Evolutionary conservation across 2,329 filamentous ascomycete species (phyloP), one percentile per base, ranked within the genome.

Genomic region (Pestalotiopsis sp.): DNA sequence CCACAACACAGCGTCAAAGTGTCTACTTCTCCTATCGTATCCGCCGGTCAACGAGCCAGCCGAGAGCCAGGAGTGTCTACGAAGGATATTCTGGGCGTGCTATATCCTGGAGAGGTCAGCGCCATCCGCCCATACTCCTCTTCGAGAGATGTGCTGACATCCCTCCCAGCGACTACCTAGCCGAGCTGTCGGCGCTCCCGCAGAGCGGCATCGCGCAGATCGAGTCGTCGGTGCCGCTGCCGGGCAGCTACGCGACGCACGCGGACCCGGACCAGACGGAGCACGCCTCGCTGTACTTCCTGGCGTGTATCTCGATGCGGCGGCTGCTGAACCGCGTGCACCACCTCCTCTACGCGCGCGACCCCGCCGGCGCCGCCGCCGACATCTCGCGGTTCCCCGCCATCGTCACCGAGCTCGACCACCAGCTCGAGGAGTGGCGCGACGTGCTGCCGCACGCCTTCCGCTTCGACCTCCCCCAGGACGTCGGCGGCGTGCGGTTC

Each of bases 21-120:
- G 84, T 66, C 81, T 85, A 1, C 73, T 86, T 1, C 77, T 86
- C 0, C 71, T 86, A 2, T 82, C 84, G 0, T 85, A 85, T 60
- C 77, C 78, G 1, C 74, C 76, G 0, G 73, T 70, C 3, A 76
- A 75, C 9, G 77, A 78, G 38, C 75, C 75, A 0, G 70, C 72
- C 0, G 80, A 85, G 68, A 81, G 84, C 3, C 76, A 81, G 48
- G 84, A 86, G 70, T 82, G 84, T 2, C 81, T 85, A 0, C 76
- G 82, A 14, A 77, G 85, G 1, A 85, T 86, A 65, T 87, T 86
- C 69, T 87, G 84, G 84, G 83, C 85, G 0, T 86, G 84, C 67
- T 86, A 86, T 66, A 84, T 87, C 11, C 77, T 87, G 0, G 84
- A 87, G 72, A 85, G 83, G 83, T 82, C 52, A 6, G 44, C 6